These are phyloP conservation scores for Trametes meyenii DNA, from an alignment of 768 basidiomycete genomes.

Conservation along the genomic window DNA sequence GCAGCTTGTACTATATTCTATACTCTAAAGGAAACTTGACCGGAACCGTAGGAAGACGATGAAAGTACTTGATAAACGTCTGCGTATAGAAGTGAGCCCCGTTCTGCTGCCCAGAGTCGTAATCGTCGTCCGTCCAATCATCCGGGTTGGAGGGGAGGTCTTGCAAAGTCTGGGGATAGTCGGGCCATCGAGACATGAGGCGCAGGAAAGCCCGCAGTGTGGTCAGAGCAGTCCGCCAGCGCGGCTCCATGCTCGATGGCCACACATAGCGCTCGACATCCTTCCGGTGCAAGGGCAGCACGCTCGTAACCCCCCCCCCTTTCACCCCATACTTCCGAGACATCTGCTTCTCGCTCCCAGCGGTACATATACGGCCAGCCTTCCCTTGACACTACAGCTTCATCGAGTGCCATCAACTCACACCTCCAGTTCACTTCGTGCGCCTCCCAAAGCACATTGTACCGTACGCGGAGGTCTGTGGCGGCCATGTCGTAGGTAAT, in stretches of 20 bases:
- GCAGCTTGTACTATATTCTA: no score
- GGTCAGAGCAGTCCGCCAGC: no score
- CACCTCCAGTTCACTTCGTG: background rate
- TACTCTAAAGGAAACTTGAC: background rate
- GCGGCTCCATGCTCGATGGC: background rate
- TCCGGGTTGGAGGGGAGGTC: background rate
- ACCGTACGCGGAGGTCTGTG: background rate
- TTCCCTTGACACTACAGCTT: background rate
- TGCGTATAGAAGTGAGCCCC: background rate
- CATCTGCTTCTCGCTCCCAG: background rate
- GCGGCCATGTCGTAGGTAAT: background rate
- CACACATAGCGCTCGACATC: background rate
- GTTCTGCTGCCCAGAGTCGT: background rate
- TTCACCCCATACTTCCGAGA: slow-evolving; percentile 1
- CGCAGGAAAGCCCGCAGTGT: background rate
- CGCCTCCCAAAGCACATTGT: background rate
- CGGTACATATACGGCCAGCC: background rate
- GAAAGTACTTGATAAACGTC: background rate
- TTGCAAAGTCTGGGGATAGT: background rate
- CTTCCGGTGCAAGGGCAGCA: background rate
- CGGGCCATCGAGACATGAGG: background rate
- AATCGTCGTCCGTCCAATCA: background rate
- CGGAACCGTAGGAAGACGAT: background rate
- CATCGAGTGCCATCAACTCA: background rate
- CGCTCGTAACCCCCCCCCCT: background rate